Evolutionary conservation across 2,329 filamentous ascomycete species (phyloP).

Genomic region (Stagonosporopsis rhizophila): DNA sequence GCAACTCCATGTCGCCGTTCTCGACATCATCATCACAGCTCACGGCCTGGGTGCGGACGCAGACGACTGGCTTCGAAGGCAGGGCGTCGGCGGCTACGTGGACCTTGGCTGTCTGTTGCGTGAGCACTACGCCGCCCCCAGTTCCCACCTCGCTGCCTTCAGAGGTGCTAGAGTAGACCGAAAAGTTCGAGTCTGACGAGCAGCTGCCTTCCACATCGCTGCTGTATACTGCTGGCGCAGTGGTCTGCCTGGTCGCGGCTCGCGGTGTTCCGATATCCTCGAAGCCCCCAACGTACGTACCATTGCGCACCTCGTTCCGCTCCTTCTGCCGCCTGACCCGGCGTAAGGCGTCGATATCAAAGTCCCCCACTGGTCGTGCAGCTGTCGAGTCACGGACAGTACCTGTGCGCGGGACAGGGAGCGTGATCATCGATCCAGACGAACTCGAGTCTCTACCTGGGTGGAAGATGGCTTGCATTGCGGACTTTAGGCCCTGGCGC

Average conservation of each 20-base stretch:
- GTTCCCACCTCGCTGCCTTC: constrained; percentile 56
- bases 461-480: constrained; percentile 41
- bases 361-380: constrained; percentile 25
- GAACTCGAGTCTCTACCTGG: constrained; percentile 39
- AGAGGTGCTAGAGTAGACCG: constrained; percentile 32
- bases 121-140: constrained; percentile 61
- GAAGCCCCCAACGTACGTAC: constrained; percentile 23
- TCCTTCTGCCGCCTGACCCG: constrained; percentile 38
- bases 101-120: constrained; percentile 62
- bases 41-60: constrained; percentile 5
- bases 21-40: constrained; percentile 10
- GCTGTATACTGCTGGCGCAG: not conserved
- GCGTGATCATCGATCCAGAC: constrained; percentile 43
- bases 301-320: constrained; percentile 30
- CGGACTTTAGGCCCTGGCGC: constrained; percentile 36
- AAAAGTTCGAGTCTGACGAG: constrained; percentile 28
- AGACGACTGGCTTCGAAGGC: constrained; percentile 3
- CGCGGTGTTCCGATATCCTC: constrained; percentile 17
- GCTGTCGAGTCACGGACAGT: constrained; percentile 27
- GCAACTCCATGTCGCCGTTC: constrained; percentile 18
- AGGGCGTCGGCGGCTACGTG: constrained; percentile 36
- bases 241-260: not conserved
- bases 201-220: constrained; percentile 9
- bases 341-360: constrained; percentile 37
- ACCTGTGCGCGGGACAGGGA: constrained; percentile 38